These are phyloP conservation scores for Paradendryphiella salina DNA, from an alignment of 2,329 filamentous ascomycete genomes.

Conservation along the genomic window DNA sequence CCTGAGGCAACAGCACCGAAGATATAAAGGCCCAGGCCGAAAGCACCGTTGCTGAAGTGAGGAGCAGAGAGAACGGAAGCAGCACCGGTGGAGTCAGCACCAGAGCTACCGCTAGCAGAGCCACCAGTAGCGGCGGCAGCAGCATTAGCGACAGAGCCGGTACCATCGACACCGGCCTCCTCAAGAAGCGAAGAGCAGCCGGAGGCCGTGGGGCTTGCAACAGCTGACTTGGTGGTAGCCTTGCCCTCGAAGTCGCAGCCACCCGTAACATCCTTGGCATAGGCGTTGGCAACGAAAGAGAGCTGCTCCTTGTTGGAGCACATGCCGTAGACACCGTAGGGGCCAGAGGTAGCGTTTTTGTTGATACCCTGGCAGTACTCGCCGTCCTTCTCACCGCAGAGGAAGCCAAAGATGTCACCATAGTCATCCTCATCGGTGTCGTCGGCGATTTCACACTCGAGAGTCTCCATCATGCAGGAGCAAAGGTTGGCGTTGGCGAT, in stretches of 20 bases:
- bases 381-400: slow-evolving; percentile 63
- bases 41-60: slow-evolving; percentile 50
- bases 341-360: slow-evolving; percentile 66
- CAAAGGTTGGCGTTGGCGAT: slow-evolving; percentile 78
- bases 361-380: slow-evolving; percentile 68
- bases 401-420: slow-evolving; percentile 70
- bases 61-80: slow-evolving; percentile 52
- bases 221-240: slow-evolving; percentile 59
- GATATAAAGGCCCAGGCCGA: slow-evolving; percentile 56
- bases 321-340: slow-evolving; percentile 78
- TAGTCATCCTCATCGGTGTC: slow-evolving; percentile 62
- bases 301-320: slow-evolving; percentile 73
- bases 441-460: slow-evolving; percentile 68
- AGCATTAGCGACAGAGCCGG: slow-evolving; percentile 56
- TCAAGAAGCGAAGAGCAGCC: slow-evolving; percentile 63
- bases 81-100: slow-evolving; percentile 36
- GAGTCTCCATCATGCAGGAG: slow-evolving; percentile 77
- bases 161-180: slow-evolving; percentile 65
- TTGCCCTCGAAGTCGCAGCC: slow-evolving; percentile 75
- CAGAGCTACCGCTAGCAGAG: slow-evolving; percentile 16
- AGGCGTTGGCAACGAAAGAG: slow-evolving; percentile 72
- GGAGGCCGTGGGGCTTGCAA: slow-evolving; percentile 51
- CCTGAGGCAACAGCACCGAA: slow-evolving; percentile 56
- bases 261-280: slow-evolving; percentile 54
- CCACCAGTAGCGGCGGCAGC: slow-evolving; percentile 20